Percentiles rank a stretch among this genome's conserved stretches.
phyloP scores from a whole-genome alignment of 1,284 basidiomycete species.

The Heterobasidion parviporum region DNA sequence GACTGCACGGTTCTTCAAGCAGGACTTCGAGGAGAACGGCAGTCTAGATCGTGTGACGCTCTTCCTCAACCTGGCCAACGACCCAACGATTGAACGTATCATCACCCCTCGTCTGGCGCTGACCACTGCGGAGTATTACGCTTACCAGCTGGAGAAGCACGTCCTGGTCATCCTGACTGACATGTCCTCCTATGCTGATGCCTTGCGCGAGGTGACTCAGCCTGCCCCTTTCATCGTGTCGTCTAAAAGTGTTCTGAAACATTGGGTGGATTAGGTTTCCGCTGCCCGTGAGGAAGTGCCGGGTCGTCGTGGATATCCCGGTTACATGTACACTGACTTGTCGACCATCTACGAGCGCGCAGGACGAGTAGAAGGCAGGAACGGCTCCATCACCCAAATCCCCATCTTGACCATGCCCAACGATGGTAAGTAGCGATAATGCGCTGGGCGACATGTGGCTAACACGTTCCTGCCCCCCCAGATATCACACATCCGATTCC shows the following conservation, averaged over 20 bases:
- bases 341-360: constrained; percentile 99
- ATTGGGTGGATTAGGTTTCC: constrained; percentile 56
- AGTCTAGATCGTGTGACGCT: constrained; percentile 96
- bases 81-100: constrained; percentile 99
- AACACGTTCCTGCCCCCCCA: constrained; percentile 23
- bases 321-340: constrained; percentile 99
- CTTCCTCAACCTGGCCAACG: constrained; percentile 98
- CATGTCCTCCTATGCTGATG: constrained; percentile 98
- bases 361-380: constrained; percentile 94
- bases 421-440: constrained; percentile 61
- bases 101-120: constrained; percentile 97
- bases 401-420: constrained; percentile 99
- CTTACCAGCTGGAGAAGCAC: constrained; percentile 99
- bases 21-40: constrained; percentile 99
- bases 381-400: constrained; percentile 99
- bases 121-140: constrained; percentile 99
- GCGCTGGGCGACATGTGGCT: constrained; percentile 10
- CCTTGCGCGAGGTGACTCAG: constrained; percentile 77
- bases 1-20: constrained; percentile 99
- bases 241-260: background rate
- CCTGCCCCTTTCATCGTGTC: constrained; percentile 1
- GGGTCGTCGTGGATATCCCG: constrained; percentile 98
- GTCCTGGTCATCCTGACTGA: constrained; percentile 98
- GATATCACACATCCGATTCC: constrained; percentile 99
- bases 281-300: constrained; percentile 99